Evolutionary conservation across 352 stramenopile genomes (phyloP), one percentile per base, ranked within the genome.

Genomic region (Phytophthora multivora): DNA sequence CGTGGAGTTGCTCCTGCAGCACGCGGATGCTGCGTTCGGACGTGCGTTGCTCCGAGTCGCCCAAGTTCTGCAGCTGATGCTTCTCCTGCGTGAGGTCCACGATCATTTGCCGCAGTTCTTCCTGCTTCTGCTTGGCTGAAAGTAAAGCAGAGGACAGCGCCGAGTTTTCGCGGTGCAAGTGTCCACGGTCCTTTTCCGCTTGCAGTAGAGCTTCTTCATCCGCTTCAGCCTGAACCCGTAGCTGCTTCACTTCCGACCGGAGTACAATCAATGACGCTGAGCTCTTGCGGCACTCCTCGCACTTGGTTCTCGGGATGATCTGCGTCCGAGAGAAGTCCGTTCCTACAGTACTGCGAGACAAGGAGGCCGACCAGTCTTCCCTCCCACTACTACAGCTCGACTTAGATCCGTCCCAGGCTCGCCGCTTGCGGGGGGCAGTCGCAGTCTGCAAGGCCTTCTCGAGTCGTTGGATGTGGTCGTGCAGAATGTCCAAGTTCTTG

Each of bases 381-480:
- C 66, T 69, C 5, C 66, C 66, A 25, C 69, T 63, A 5, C 63
- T 72, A n/a, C 84, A 63, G 0, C 69, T 86, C 4, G 71, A 58
- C 19, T 51, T 66, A 5, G 69, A 86, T 15, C 57, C 63, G 40
- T 83, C 69, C 30, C 66, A 66, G 12, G 36, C 51, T 13, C 51
- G 40, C 18, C 38, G 40, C 11, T 57, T 65, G 35, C 51, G 40
- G 5, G 59, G 42, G 0, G 46, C 16, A 21, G 45, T 69, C 3
- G 63, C 60, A 18, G 15, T 55, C 9, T 75, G 63, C 16, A 85
- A 23, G 5, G 69, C 63, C 21, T 71, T 73, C 39, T 88, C 79
- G 4, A 90, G 68, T 5, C 66, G 69, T n/a, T 70, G 63, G 33
- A 90, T 79, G 26, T 90, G 80, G 15, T 86, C 75, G 26, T 88